Conservation (phyloP, 192 early-diverging fungal species). For the Backusella liffmaniae region DNA sequence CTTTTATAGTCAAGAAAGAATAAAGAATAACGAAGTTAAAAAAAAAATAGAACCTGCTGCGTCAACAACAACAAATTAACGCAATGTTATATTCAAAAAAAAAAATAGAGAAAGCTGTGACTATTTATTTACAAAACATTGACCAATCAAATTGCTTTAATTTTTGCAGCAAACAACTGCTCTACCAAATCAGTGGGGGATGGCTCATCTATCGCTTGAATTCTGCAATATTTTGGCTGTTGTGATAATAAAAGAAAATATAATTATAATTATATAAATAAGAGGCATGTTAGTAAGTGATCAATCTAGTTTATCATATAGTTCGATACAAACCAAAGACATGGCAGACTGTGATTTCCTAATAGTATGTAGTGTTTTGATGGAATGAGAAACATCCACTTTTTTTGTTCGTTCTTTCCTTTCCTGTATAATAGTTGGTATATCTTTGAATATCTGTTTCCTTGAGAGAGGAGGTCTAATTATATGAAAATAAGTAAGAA, state of each 20-base stretch:
- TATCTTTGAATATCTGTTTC: conserved; percentile 33
- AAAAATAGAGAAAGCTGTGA: neutral
- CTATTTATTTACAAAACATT: neutral
- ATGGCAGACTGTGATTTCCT: conserved; percentile 19
- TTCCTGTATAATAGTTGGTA: conserved; percentile 22
- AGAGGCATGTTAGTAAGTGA: neutral
- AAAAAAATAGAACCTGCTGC: neutral
- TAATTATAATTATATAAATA: neutral
- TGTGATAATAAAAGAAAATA: neutral
- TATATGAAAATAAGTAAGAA: neutral
- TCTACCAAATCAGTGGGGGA: conserved; percentile 31
- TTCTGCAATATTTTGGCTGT: conserved; percentile 19
- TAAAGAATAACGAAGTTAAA: neutral
- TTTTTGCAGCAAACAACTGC: conserved; percentile 26
- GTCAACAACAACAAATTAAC: neutral
- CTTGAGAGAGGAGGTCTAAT: conserved; percentile 36
- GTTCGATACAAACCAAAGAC: conserved; percentile 13
- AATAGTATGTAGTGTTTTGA: neutral
- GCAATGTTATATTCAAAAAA: neutral
- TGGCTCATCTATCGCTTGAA: conserved; percentile 19
- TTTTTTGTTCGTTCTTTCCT: conserved; percentile 7
- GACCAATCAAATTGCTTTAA: neutral
- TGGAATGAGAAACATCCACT: neutral
- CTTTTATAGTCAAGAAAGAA: neutral
- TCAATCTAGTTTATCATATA: neutral